phyloP scores from a whole-genome alignment of 495 filamentous ascomycete species.

The Aspergillus biplanus region DNA sequence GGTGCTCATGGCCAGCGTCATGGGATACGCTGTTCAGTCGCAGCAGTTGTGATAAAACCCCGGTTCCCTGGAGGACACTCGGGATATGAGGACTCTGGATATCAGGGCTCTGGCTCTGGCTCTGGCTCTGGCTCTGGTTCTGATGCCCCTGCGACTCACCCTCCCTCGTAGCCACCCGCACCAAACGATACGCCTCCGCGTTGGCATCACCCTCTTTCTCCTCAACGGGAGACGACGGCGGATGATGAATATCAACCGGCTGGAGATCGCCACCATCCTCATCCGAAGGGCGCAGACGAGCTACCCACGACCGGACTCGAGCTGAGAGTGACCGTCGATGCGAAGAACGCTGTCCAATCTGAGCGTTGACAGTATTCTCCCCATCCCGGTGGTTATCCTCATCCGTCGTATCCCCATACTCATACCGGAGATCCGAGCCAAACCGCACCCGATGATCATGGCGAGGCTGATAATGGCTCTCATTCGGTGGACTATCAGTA shows the following conservation, averaged over 20 bases:
- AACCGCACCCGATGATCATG: not conserved
- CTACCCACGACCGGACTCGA: conserved; percentile 18
- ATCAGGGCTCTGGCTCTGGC: not conserved
- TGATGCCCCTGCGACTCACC: not conserved
- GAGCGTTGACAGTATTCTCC: not conserved
- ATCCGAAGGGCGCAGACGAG: conserved; percentile 35
- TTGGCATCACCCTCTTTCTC: not conserved
- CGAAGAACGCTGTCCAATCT: not conserved
- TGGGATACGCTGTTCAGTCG: conserved; percentile 30
- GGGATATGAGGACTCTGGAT: not conserved
- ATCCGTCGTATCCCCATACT: not conserved
- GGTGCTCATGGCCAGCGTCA: not conserved
- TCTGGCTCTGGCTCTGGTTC: too few relatives aligned
- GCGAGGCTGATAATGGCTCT: not conserved
- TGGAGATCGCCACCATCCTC: not conserved
- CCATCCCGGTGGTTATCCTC: not conserved
- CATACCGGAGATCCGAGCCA: not conserved
- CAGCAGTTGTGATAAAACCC: conserved; percentile 40
- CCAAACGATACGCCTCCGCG: conserved; percentile 29
- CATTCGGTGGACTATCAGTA: not conserved
- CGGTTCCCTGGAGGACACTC: conserved; percentile 22
- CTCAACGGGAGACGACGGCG: not conserved
- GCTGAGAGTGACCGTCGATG: not conserved
- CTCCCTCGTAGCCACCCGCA: conserved; percentile 26
- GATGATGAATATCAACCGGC: conserved; percentile 18